These are phyloP conservation scores for Linderina pennispora DNA, from an alignment of 192 early-diverging fungal genomes.

Conservation along the genomic window DNA sequence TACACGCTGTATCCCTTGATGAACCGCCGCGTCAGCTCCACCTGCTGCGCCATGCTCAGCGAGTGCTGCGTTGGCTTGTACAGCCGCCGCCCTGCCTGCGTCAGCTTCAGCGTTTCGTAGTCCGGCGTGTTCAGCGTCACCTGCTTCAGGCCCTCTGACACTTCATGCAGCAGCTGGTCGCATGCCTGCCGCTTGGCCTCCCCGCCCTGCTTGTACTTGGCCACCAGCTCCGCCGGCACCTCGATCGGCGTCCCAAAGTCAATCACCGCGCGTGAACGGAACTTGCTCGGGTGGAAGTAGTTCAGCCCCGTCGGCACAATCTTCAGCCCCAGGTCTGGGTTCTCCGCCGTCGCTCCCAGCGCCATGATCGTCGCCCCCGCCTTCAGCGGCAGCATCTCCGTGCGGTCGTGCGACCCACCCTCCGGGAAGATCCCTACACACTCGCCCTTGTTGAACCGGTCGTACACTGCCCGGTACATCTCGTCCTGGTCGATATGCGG, in stretches of 20 bases:
- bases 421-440: conserved; percentile 98
- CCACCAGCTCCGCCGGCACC: conserved; percentile 72
- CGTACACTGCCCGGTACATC: conserved; percentile 82
- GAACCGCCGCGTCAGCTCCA: conserved; percentile 87
- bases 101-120: conserved; percentile 77
- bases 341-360: conserved; percentile 80
- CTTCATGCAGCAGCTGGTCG: conserved; percentile 67
- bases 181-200: conserved; percentile 76
- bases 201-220: conserved; percentile 78
- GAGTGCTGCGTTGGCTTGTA: conserved; percentile 85
- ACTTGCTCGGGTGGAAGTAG: conserved; percentile 94
- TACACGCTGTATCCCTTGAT: conserved; percentile 75
- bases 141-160: conserved; percentile 72
- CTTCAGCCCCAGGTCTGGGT: conserved; percentile 80
- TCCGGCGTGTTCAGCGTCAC: conserved; percentile 92
- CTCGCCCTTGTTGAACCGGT: conserved; percentile 60
- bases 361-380: conserved; percentile 81
- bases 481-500: conserved; percentile 87
- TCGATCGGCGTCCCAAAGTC: conserved; percentile 93
- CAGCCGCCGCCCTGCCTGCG: conserved; percentile 89
- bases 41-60: conserved; percentile 76
- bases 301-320: conserved; percentile 91
- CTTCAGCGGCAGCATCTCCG: conserved; percentile 95
- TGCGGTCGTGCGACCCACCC: conserved; percentile 95
- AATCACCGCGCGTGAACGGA: conserved; percentile 94